Base-by-base conservation (phyloP, 73 alveolate species). In the Uronychia setigera region DNA sequence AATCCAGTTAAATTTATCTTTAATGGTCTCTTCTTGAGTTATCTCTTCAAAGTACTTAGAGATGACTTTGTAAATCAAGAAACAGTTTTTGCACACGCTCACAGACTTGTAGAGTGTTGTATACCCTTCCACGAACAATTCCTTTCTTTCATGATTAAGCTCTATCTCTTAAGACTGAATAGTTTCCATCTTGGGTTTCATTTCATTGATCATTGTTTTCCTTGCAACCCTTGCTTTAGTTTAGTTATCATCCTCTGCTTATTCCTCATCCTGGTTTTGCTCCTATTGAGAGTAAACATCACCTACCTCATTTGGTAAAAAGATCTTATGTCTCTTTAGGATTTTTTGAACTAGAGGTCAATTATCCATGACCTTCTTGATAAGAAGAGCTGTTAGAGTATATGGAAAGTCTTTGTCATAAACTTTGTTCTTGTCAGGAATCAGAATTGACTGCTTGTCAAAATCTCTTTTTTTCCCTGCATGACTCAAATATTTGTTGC, bases 381-480 rank as follows among this genome's bases (percentile, higher is more conserved):
- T 79, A 25, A 86, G 1, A 74, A 86, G 75, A 31, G 81, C 92
- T 29, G 87, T 86, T n/a, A 86, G 79, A 25, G 34, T 27, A 46
- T 30, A 86, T n/a, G n/a, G 35, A 19, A 85, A 77, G 1, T 35
- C 34, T 29, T 77, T 82, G 35, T 85, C 77, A 32, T 35, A 85
- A 31, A 85, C 67, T 26, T 77, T 76, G 76, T 85, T 85, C 78
- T 77, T 85, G 13, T 76, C 81, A 1, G 91, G 91, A 30, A 85
- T 85, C 1, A 26, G 32, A 25, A 59, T 31, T 29, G 46, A 85
- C 46, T 85, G 76, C 26, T 77, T 85, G 28, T 85, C 91, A 46
- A 85, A 77, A 29, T 85, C 91, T 77, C 67, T 77, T 59, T 85
- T 85, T 59, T 85, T 85, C 11, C 91, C 91, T 27, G 86, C 28